Base-by-base conservation (phyloP, 257 asterid genomes). In the Datura wrightii region DNA sequence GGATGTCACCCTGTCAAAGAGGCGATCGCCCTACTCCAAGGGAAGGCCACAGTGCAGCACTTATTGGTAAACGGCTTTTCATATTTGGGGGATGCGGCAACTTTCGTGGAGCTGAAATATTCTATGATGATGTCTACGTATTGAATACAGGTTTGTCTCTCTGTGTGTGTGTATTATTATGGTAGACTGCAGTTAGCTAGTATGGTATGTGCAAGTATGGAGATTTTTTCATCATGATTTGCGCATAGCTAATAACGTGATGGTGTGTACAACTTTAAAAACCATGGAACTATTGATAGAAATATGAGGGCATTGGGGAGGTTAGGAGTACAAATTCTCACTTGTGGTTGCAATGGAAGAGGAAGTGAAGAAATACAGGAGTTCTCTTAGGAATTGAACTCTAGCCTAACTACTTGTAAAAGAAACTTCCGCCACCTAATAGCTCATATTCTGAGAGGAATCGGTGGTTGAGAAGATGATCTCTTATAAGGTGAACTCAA, bases 41-140 rank as follows among this genome's bases (percentile, higher is more conserved):
- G 87, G 99, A 97, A 89, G 98, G 98, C 44, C 99, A 97, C 79
- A 92, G 98, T 87, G 99, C 99, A 54, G 99, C 99, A 3, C 94
- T 97, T 80, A 89, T 94, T 79, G 99, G 98, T 79, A 92, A 92
- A 93, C 88, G 95, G 83, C 95, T 97, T 83, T 95, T 94, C 92
- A 94, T 97, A 79, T 97, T 97, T 88, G 99, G 99, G 71, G 99
- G 99, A 87, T 94, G 98, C 72, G 98, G 97, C 79, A 95, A 94
- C 87, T 90, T 89, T 37, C 94, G 89, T 78, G 87, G 90, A 84
- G 89, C 89, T 79, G 97, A 97, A 85, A 87, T 85, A 87, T 97
- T 94, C 86, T 97, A 97, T 82, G 98, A 95, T 89, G 98, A 97
- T 89, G 92, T 97, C 83, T 94, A 95, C 92, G 91, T 94, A 87